Evolutionary conservation across 148 eudicot species (phyloP), one percentile per base, ranked within the genome.

Genomic region (Agrostemma githago): DNA sequence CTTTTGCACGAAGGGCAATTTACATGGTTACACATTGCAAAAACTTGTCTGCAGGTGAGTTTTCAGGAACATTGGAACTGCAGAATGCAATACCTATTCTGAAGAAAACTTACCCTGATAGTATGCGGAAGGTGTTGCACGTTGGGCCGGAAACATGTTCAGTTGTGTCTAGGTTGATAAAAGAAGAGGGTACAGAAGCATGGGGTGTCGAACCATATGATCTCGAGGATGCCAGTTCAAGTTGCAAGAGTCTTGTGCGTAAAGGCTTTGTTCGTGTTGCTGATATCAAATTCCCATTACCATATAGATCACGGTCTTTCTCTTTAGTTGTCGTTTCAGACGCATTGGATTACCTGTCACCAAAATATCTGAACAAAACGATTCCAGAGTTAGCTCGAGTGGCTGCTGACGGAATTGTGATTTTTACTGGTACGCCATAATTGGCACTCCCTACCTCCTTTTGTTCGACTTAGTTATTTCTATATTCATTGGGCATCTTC

Each of bases 191-290:
- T 74, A 88, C 87, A 19, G 98, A 91, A 86, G 96, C 93, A 67
- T 94, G 98, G 98, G 98, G 98, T n/a, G 83, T 94, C 44, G 96
- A 94, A 72, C 98, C 98, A 16, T 94, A 94, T 81, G 97, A 94
- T 58, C 76, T 94, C 51, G 98, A 94, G 71, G 99, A 92, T 67
- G 81, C 81, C 43, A 96, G 87, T 88, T 74, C 76, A 56, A 86
- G 68, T 79, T 95, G 99, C 87, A 90, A 83, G 80, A 80, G 80
- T 82, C 97, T 95, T 60, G 89, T 95, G 73, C 88, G 79, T 53
- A 91, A 85, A 84, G 99, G 94, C 82, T 78, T 95, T 77, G 97
- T 95, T 26, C 93, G 97, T 58, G 90, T 88, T 74, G 93, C 97
- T 76, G 98, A 94, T 84, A 88, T 94, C 79, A 94, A 94, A 79